These are phyloP conservation scores for Gelatoporia subvermispora DNA, from an alignment of 768 basidiomycete genomes.

Conservation along the genomic window DNA sequence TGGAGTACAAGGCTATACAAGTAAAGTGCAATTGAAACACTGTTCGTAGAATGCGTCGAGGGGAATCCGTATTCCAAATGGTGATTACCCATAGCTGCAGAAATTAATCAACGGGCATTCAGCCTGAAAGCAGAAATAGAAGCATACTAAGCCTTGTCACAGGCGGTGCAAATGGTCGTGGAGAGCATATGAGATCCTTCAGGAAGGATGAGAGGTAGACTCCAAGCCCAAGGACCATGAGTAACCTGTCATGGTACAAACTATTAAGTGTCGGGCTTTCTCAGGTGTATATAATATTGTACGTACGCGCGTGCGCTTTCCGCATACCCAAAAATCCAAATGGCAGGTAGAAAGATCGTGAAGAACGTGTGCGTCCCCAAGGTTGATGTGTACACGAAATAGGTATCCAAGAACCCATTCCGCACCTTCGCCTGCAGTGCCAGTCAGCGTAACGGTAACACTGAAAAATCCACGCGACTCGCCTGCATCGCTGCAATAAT, in stretches of 20 bases:
- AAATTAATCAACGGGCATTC: not conserved
- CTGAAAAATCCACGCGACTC: not conserved
- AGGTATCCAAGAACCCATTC: slow-evolving; percentile 65
- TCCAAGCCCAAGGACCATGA: slow-evolving; percentile 68
- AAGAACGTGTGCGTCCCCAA: slow-evolving; percentile 90
- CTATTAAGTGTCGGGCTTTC: not conserved
- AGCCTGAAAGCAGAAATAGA: not conserved
- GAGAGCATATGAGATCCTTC: slow-evolving; percentile 88
- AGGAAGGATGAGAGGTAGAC: slow-evolving; percentile 84
- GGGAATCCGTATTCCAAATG: slow-evolving; percentile 95
- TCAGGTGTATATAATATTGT: not conserved
- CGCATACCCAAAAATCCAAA: slow-evolving; percentile 84
- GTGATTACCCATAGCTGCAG: slow-evolving; percentile 66
- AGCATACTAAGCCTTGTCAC: slow-evolving; percentile 75
- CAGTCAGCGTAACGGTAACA: not conserved
- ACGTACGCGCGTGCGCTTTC: slow-evolving; percentile 72
- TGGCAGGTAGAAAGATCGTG: slow-evolving; percentile 79
- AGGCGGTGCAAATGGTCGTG: slow-evolving; percentile 86
- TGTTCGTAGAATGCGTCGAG: slow-evolving; percentile 91
- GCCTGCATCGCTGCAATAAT: slow-evolving; percentile 69
- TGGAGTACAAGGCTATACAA: slow-evolving; percentile 55
- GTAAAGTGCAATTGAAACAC: slow-evolving; percentile 84
- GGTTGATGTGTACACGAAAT: slow-evolving; percentile 79
- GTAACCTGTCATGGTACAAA: slow-evolving; percentile 39
- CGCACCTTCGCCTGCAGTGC: slow-evolving; percentile 44